Conservation (phyloP, 1,284 basidiomycete genomes). For the Austroboletus rostrupii region DNA sequence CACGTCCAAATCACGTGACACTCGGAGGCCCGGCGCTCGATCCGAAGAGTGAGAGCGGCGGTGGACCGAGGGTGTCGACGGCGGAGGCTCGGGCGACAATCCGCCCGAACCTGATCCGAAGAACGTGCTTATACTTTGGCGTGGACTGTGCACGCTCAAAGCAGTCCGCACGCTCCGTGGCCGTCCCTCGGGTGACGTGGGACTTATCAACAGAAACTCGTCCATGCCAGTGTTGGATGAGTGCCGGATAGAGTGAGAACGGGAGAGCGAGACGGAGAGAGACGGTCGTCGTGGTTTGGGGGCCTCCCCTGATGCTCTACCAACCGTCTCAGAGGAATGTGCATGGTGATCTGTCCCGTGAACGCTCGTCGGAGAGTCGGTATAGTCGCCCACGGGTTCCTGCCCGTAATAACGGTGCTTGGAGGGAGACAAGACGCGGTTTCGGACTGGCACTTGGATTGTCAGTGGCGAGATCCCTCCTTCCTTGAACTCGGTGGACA, state of each 20-base stretch:
- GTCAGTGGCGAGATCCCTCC: not conserved
- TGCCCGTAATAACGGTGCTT: conserved; percentile 19
- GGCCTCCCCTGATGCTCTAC: not conserved
- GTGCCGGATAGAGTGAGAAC: conserved; percentile 12
- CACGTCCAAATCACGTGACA: conserved; percentile 1
- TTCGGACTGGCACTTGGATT: conserved; percentile 17
- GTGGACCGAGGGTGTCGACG: not conserved
- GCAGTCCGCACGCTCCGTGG: conserved; percentile 11
- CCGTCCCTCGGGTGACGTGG: conserved; percentile 3
- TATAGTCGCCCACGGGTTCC: conserved; percentile 1
- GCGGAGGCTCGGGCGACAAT: not conserved
- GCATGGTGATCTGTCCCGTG: not conserved
- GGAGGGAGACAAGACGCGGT: conserved; percentile 20
- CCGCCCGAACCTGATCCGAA: not conserved
- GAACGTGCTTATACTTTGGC: conserved; percentile 1
- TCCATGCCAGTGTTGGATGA: conserved; percentile 20
- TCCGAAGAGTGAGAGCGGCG: not conserved
- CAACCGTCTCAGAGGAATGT: conserved; percentile 1
- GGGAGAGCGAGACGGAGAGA: conserved; percentile 13
- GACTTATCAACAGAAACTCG: conserved; percentile 20
- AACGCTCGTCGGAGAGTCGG: conserved; percentile 2
- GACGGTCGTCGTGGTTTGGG: conserved; percentile 14
- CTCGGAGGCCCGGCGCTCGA: not conserved
- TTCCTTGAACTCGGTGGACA: conserved; percentile 6
- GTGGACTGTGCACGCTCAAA: conserved; percentile 1